Base-by-base conservation (phyloP, 2,329 filamentous ascomycete genomes). In the Chrysoporthe cubensis region DNA sequence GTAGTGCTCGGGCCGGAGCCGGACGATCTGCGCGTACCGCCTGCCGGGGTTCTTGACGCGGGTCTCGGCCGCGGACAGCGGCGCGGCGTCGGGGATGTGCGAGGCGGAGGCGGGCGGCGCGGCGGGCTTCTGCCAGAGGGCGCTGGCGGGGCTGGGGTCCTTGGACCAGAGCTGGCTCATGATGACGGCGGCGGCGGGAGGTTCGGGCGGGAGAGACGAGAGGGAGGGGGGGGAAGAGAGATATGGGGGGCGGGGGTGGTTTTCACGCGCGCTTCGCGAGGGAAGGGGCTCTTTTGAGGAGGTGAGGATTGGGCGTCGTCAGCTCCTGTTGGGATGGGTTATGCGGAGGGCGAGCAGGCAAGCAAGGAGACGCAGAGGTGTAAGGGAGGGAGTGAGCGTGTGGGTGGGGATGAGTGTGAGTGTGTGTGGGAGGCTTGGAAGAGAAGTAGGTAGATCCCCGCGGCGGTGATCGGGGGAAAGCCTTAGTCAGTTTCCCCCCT, bases 1-100 rank as follows among this genome's bases (percentile, higher is more conserved):
- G 16, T 91, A 80, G 70, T 82, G 85, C 71, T 90, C 87, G 14
- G 88, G 87, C 78, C 89, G 91, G 66, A 95, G 84, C 75, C 88
- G 89, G 65, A 94, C 84, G 71, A 93, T 90, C 78, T 94, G 91
- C 50, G 85, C 91, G 72, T 63, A 70, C 1, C 68, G 66, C 59
- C 61, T 61, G 16, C 68, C 68, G 6, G 68, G 68, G 52, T 70
- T 66, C 32, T 60, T 59, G 37, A 70, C 66, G 40, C 68, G 64
- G 18, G 63, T 61, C 63, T 67, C 62, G 62, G 58, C 48, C 52
- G 64, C 62, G 42, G 58, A 59, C 16, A 70, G 58, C 46, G 68
- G 68, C 26, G 56, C 37, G 18, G 68, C 66, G 18, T 64, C 58
- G 2, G 68, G 65, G 26, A 56, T 63, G n/a, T 67, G 62, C 21